Percentiles rank a stretch among this genome's conserved stretches.
phyloP scores from a whole-genome alignment of 2,329 filamentous ascomycete genomes.

The Lasiodiplodia citricola region DNA sequence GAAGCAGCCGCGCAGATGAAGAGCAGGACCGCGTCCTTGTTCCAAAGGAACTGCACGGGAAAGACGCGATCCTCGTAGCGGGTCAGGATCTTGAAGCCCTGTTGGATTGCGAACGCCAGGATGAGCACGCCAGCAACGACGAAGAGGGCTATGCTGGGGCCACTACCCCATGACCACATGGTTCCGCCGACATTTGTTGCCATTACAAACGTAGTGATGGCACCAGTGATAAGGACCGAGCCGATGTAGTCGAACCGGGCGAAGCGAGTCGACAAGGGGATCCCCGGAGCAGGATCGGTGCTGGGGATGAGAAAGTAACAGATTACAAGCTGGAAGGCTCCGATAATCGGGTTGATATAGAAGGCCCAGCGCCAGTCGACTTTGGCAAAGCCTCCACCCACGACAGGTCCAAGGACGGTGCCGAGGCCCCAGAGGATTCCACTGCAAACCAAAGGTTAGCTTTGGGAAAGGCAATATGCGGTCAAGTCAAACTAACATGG shows the following conservation, averaged over 20 bases:
- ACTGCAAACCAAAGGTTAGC: too few relatives aligned
- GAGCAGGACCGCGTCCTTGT: slow-evolving; percentile 48
- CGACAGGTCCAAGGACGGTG: slow-evolving; percentile 37
- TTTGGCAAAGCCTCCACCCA: slow-evolving; percentile 40
- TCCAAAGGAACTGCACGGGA: slow-evolving; percentile 54
- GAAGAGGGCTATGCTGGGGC: too few relatives aligned
- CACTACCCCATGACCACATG: too few relatives aligned
- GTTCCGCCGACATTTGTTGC: too few relatives aligned
- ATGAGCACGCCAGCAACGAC: too few relatives aligned
- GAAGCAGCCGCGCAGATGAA: slow-evolving; percentile 39
- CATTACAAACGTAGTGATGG: too few relatives aligned
- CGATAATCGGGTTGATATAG: slow-evolving; percentile 23
- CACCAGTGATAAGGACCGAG: too few relatives aligned
- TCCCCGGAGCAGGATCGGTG: slow-evolving; percentile 15
- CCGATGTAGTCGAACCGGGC: too few relatives aligned
- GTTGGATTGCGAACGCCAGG: too few relatives aligned
- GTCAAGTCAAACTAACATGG: slow-evolving; percentile 31
- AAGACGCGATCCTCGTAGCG: slow-evolving; percentile 11
- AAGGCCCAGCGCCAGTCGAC: slow-evolving; percentile 34
- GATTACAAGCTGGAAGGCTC: not conserved
- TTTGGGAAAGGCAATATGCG: too few relatives aligned
- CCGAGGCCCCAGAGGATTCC: slow-evolving; percentile 31
- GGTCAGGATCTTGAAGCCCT: too few relatives aligned
- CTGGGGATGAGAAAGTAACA: not conserved
- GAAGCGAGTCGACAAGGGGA: not conserved